phyloP scores from a whole-genome alignment of 768 basidiomycete genomes.

The Tylopilus plumbeoviolaceoides region DNA sequence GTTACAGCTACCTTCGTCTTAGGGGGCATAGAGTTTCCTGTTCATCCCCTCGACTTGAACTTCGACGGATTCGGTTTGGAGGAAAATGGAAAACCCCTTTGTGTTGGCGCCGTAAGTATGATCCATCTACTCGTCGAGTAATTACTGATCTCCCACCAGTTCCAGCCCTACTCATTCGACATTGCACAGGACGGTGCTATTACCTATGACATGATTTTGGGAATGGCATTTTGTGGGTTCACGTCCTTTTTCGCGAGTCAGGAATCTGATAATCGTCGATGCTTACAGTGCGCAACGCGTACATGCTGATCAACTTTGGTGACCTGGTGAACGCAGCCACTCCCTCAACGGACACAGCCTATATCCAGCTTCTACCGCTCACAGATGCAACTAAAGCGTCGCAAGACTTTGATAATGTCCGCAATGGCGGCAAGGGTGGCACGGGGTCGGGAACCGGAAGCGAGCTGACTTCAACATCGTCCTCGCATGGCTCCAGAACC shows the following conservation, averaged over 20 bases:
- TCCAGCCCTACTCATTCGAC: slow-evolving; percentile 61
- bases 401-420: slow-evolving; percentile 13
- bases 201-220: slow-evolving; percentile 60
- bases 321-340: slow-evolving; percentile 48
- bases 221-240: slow-evolving; percentile 66
- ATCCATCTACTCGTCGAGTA: not conserved
- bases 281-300: slow-evolving; percentile 57
- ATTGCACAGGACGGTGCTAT: slow-evolving; percentile 22
- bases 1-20: slow-evolving; percentile 67
- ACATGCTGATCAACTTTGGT: slow-evolving; percentile 61
- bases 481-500: slow-evolving; percentile 21
- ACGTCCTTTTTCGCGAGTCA: not conserved
- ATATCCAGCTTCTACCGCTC: slow-evolving; percentile 57
- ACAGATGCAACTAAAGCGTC: slow-evolving; percentile 45
- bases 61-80: slow-evolving; percentile 16
- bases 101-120: slow-evolving; percentile 43
- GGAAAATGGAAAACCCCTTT: slow-evolving; percentile 25
- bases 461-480: slow-evolving; percentile 36
- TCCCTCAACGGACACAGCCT: slow-evolving; percentile 41
- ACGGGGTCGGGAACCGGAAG: slow-evolving; percentile 28
- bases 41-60: slow-evolving; percentile 64
- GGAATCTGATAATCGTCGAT: not conserved
- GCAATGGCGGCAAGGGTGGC: not conserved
- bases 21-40: slow-evolving; percentile 49
- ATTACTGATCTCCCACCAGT: slow-evolving; percentile 36